Evolutionary conservation across 2,329 filamentous ascomycete genomes (phyloP).

Genomic region (Cordyceps cateniannulata): DNA sequence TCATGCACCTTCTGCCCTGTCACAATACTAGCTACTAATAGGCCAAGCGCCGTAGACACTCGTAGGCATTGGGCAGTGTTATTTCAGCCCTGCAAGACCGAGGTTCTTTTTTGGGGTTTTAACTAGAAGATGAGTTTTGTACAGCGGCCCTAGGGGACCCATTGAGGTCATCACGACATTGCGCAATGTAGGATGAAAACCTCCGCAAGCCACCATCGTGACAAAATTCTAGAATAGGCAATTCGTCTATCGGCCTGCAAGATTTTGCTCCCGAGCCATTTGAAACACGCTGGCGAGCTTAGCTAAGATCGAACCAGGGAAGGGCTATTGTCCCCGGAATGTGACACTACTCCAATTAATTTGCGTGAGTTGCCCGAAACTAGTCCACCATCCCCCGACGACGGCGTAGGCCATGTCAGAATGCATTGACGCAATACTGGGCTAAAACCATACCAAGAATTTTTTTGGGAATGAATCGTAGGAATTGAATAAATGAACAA

Average conservation of each 20-base stretch:
- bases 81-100: too few species aligned
- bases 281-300: not conserved
- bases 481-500: not conserved
- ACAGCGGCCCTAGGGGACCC: too few species aligned
- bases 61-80: too few species aligned
- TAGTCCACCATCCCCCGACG: not conserved
- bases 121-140: too few species aligned
- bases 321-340: not conserved
- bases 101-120: too few species aligned
- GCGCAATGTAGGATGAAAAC: not conserved
- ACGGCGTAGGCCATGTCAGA: not conserved
- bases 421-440: not conserved
- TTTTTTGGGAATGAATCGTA: not conserved
- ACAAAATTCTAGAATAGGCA: not conserved
- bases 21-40: not conserved
- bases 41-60: too few species aligned
- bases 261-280: not conserved
- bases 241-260: not conserved
- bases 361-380: not conserved
- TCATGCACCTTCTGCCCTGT: not conserved
- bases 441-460: not conserved
- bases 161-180: not conserved
- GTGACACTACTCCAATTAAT: not conserved
- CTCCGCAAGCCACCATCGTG: not conserved
- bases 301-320: constrained; percentile 1